phyloP scores from a whole-genome alignment of 208 protist species.

The Crithidia brevicula region DNA sequence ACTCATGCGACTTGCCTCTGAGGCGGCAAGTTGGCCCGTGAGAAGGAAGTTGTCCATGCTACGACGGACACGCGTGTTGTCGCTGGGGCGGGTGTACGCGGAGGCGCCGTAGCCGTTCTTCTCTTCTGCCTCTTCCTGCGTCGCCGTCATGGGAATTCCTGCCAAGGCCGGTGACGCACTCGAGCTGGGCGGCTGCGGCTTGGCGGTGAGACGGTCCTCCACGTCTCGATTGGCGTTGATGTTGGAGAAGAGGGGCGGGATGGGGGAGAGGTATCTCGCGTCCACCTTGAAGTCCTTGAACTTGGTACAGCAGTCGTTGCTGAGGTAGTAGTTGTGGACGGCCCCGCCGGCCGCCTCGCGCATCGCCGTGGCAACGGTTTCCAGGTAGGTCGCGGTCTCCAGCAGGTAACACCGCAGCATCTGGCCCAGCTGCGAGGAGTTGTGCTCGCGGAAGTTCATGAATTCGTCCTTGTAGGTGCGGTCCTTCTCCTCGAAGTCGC shows the following conservation, averaged over 20 bases:
- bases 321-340: conserved; percentile 31
- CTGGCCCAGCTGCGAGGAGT: conserved; percentile 47
- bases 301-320: conserved; percentile 35
- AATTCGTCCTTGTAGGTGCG: conserved; percentile 44
- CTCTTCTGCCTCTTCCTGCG: conserved; percentile 1
- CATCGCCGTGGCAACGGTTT: conserved; percentile 27
- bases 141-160: conserved; percentile 17
- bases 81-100: conserved; percentile 4
- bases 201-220: conserved; percentile 28
- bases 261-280: conserved; percentile 5
- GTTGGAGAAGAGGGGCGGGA: conserved; percentile 28
- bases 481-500: conserved; percentile 44
- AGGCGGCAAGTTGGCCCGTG: conserved; percentile 15
- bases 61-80: conserved; percentile 13
- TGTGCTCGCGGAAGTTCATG: conserved; percentile 44
- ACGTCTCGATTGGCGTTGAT: not conserved
- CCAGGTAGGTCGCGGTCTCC: conserved; percentile 38
- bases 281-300: conserved; percentile 39
- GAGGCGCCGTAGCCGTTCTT: conserved; percentile 13
- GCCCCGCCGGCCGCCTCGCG: conserved; percentile 25
- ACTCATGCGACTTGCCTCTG: conserved; percentile 2
- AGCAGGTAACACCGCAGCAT: conserved; percentile 39
- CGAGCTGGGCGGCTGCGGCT: conserved; percentile 6
- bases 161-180: conserved; percentile 7
- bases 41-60: conserved; percentile 30